Percentiles rank a stretch among this genome's conserved stretches.
phyloP scores from a whole-genome alignment of 192 early-diverging fungal genomes.

The Rhizoclosmatium sp. region DNA sequence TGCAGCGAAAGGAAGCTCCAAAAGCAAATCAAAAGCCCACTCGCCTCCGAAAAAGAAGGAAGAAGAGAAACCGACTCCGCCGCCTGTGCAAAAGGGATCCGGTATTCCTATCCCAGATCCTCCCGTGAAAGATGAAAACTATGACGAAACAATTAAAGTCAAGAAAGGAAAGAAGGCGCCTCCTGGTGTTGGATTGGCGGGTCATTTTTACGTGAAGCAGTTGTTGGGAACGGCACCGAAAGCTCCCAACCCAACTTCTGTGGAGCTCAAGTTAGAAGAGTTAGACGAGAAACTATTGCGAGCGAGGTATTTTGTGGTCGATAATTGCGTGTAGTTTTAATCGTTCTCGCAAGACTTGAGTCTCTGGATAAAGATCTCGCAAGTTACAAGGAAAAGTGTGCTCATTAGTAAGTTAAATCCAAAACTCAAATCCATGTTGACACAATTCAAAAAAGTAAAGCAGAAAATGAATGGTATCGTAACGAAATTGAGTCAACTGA shows the following conservation, averaged over 20 bases:
- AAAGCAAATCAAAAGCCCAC: neutral
- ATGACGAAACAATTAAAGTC: slow-evolving; percentile 14
- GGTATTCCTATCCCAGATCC: slow-evolving; percentile 31
- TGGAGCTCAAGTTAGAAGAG: slow-evolving; percentile 50
- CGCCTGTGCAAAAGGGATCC: neutral
- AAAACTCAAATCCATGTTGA: neutral
- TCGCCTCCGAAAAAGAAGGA: neutral
- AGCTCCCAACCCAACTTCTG: neutral
- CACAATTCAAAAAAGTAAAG: slow-evolving; percentile 42
- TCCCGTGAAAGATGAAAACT: slow-evolving; percentile 30
- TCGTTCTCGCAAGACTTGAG: slow-evolving; percentile 26
- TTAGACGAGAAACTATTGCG: slow-evolving; percentile 52
- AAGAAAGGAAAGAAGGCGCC: neutral
- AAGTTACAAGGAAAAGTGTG: slow-evolving; percentile 55
- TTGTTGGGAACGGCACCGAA: slow-evolving; percentile 36
- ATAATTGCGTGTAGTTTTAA: neutral
- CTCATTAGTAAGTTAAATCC: slow-evolving; percentile 43
- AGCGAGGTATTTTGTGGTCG: slow-evolving; percentile 26
- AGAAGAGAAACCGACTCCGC: neutral
- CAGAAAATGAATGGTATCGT: slow-evolving; percentile 64
- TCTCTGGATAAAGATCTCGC: slow-evolving; percentile 52
- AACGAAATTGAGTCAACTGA: slow-evolving; percentile 58
- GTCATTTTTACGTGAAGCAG: slow-evolving; percentile 34
- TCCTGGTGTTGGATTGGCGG: slow-evolving; percentile 20
- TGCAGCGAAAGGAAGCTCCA: neutral